Conservation (phyloP, 257 asterid species). For the Parsonsia alboflavescens region DNA sequence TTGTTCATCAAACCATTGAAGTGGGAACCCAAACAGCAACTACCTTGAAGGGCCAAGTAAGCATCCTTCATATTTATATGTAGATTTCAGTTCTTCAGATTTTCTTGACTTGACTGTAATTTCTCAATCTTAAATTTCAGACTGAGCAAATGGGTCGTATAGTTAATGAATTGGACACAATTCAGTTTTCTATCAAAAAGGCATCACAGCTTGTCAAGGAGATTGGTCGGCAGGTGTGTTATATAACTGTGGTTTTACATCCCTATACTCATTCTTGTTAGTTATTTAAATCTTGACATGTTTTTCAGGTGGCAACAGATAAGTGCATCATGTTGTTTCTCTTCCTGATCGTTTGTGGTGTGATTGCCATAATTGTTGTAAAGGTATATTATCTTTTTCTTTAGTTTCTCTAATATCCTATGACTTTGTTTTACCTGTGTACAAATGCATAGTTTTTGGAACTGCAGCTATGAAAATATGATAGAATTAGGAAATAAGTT, state of each 20-base stretch:
- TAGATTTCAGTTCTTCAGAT: conserved; percentile 6
- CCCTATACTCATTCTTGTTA: conserved; percentile 13
- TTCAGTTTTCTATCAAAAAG: conserved; percentile 88
- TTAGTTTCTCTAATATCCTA: conserved; percentile 3
- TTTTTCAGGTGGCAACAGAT: conserved; percentile 90
- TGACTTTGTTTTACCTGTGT: not conserved
- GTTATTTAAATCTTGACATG: conserved; percentile 9
- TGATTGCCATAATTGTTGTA: conserved; percentile 74
- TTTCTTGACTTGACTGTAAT: conserved; percentile 17
- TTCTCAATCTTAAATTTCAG: conserved; percentile 27
- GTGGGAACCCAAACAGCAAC: conserved; percentile 94
- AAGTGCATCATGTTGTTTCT: conserved; percentile 93
- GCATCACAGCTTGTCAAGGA: conserved; percentile 98
- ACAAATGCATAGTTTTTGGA: not conserved
- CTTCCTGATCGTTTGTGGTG: conserved; percentile 81
- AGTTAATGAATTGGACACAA: conserved; percentile 91
- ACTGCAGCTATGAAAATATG: not conserved
- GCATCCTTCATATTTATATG: conserved; percentile 12
- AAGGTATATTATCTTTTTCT: conserved; percentile 46
- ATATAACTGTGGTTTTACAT: conserved; percentile 5
- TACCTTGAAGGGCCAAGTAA: conserved; percentile 93
- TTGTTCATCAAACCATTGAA: conserved; percentile 95
- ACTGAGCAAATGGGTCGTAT: conserved; percentile 99
- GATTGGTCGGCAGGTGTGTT: conserved; percentile 88
- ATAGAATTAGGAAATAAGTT: not conserved